Evolutionary conservation across 1,139 yeast genomes (phyloP).

Genomic region (Candida freyschussii): DNA sequence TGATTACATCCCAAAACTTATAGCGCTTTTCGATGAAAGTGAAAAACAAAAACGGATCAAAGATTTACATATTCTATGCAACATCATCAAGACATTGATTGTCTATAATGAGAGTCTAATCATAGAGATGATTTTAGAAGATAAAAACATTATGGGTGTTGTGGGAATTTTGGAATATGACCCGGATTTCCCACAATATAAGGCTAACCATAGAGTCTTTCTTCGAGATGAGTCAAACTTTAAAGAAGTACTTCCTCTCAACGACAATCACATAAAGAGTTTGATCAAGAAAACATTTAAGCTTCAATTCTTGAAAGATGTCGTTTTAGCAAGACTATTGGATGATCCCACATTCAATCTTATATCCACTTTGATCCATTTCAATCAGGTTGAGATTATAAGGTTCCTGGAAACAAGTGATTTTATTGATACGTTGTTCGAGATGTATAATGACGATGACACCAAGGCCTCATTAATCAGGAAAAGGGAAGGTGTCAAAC

Average conservation of each 20-base stretch:
- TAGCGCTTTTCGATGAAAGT: constrained; percentile 47
- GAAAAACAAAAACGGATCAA: constrained; percentile 48
- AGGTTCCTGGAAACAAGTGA: constrained; percentile 57
- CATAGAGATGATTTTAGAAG: constrained; percentile 62
- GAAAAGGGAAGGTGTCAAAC: constrained; percentile 67
- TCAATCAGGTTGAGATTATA: constrained; percentile 67
- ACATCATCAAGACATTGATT: constrained; percentile 63
- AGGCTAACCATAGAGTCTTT: constrained; percentile 74
- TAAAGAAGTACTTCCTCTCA: constrained; percentile 67
- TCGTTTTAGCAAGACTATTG: constrained; percentile 70
- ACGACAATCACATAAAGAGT: constrained; percentile 42
- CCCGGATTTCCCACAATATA: constrained; percentile 72
- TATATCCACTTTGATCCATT: constrained; percentile 59
- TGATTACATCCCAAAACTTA: constrained; percentile 50
- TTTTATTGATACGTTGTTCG: constrained; percentile 48
- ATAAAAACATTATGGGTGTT: constrained; percentile 55
- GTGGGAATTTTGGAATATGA: constrained; percentile 91
- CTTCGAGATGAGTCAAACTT: constrained; percentile 54
- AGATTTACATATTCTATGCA: constrained; percentile 61
- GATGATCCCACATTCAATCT: constrained; percentile 76
- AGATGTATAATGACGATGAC: constrained; percentile 36
- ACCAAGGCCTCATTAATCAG: constrained; percentile 22
- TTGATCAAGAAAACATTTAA: constrained; percentile 72
- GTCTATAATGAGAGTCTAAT: constrained; percentile 67
- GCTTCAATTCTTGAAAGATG: constrained; percentile 79